Conservation (phyloP, 768 basidiomycete species). For the Lanmaoa rubissima region DNA sequence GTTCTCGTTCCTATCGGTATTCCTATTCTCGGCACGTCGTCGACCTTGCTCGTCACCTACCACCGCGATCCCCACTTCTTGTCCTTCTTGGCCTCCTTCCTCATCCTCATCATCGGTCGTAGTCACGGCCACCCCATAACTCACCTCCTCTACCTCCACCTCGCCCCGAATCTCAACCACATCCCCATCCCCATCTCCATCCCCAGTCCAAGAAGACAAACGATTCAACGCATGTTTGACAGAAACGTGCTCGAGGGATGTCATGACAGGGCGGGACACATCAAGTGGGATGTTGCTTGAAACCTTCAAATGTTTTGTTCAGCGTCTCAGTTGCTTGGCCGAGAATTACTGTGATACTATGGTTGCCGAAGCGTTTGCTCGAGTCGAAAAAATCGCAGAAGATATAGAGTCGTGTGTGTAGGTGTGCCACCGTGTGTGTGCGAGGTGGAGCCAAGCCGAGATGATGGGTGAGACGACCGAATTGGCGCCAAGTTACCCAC, state of each 20-base stretch:
- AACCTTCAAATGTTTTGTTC: background rate
- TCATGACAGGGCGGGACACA: conserved; percentile 25
- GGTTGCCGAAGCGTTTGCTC: background rate
- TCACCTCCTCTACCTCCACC: conserved; percentile 1
- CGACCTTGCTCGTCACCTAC: background rate
- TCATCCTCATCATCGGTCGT: conserved; percentile 8
- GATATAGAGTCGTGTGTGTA: background rate
- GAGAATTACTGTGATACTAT: background rate
- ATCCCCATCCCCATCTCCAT: background rate
- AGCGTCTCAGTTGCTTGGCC: background rate
- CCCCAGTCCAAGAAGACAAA: background rate
- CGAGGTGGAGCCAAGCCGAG: background rate
- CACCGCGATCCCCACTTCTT: background rate
- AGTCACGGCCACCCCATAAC: conserved; percentile 15
- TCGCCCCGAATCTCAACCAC: background rate
- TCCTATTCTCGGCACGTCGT: background rate
- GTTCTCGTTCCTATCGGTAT: background rate
- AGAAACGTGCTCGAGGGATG: conserved; percentile 25
- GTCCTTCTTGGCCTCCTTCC: background rate
- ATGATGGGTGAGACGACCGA: background rate
- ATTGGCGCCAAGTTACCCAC: background rate
- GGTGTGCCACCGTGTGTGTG: background rate
- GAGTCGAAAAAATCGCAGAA: background rate
- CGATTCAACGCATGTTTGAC: conserved; percentile 14
- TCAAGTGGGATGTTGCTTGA: conserved; percentile 2